A percentile compares a stretch with the other conserved stretches of the same genome.
Evolutionary conservation across 129 eudicot genomes (phyloP).

Genomic region (Saposhnikovia divaricata): DNA sequence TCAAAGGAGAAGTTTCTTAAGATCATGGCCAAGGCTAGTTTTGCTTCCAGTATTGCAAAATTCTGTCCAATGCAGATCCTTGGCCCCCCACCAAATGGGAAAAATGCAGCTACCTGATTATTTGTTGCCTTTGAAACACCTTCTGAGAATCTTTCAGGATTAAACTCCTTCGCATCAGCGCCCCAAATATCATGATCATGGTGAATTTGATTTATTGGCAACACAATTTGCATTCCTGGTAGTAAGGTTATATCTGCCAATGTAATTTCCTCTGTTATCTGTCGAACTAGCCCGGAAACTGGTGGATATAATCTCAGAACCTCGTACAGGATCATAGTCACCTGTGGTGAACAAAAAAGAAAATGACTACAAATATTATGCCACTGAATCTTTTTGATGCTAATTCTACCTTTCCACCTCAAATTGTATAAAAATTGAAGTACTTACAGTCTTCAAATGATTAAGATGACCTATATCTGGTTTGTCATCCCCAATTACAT

Average conservation of each 20-base stretch:
- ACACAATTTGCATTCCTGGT: not conserved
- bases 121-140: not conserved
- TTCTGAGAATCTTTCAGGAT: not conserved
- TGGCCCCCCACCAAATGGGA: not conserved
- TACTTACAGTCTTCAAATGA: constrained; percentile 1
- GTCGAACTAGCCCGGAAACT: not conserved
- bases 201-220: not conserved
- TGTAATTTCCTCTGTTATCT: not conserved
- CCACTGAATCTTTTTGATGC: not conserved
- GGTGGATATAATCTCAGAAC: not conserved
- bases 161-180: not conserved
- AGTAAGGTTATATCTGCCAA: not conserved
- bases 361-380: too few species aligned
- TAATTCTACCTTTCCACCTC: not conserved
- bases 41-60: not conserved
- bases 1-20: not conserved
- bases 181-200: not conserved
- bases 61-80: constrained; percentile 1
- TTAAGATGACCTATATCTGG: not conserved
- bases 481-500: not conserved
- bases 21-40: not conserved
- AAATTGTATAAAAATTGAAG: not conserved
- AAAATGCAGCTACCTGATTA: not conserved
- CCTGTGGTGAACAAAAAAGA: not conserved
- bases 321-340: too few species aligned